These are phyloP conservation scores for Physcia stellaris DNA, from an alignment of 495 filamentous ascomycete species.

Conservation along the genomic window DNA sequence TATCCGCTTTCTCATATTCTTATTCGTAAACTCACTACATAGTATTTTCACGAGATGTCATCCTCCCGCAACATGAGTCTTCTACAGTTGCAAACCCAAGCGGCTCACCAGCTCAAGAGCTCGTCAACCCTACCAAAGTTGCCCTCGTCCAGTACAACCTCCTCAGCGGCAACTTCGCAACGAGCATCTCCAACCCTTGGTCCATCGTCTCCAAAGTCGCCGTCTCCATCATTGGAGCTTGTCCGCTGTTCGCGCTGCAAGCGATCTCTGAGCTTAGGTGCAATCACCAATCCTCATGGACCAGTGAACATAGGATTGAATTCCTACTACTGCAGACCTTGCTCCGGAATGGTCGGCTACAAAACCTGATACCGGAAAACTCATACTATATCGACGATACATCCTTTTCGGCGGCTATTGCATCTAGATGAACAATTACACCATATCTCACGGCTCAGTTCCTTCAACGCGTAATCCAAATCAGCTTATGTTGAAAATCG, in stretches of 20 bases:
- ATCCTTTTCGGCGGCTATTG: too few relatives aligned
- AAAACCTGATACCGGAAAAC: constrained; percentile 44
- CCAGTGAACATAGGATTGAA: constrained; percentile 58
- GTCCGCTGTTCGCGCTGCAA: constrained; percentile 38
- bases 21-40: too few relatives aligned
- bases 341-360: constrained; percentile 58
- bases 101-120: constrained; percentile 12
- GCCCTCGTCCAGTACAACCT: too few relatives aligned
- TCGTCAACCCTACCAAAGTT: constrained; percentile 1
- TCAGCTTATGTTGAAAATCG: too few relatives aligned
- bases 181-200: neutral
- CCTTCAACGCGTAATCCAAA: too few relatives aligned
- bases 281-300: constrained; percentile 23
- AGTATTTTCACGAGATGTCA: constrained; percentile 25
- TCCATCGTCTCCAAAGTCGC: constrained; percentile 15
- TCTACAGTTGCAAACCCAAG: constrained; percentile 24
- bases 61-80: constrained; percentile 25
- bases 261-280: constrained; percentile 32
- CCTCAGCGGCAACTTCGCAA: neutral
- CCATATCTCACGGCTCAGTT: too few relatives aligned
- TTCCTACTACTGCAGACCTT: constrained; percentile 66
- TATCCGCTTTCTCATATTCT: too few relatives aligned
- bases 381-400: too few relatives aligned
- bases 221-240: constrained; percentile 21
- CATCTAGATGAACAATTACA: too few relatives aligned